These are phyloP conservation scores for Asterophora lycoperdoides DNA, from an alignment of 768 basidiomycete genomes.

Conservation along the genomic window DNA sequence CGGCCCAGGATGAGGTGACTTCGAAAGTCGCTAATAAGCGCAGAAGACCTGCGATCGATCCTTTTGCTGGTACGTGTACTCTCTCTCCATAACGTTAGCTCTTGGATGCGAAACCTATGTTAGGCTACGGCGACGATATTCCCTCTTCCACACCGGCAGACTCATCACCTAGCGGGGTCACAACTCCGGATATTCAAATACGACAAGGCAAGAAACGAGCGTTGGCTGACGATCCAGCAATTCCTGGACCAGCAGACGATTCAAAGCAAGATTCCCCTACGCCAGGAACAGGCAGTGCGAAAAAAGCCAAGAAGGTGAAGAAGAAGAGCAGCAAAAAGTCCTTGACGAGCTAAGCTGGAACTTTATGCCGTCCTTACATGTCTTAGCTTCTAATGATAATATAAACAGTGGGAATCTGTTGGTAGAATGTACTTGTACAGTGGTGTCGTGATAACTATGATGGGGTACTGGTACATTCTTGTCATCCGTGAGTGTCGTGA, in stretches of 20 bases:
- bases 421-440: constrained; percentile 1
- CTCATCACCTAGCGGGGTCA: background rate
- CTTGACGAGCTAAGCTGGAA: background rate
- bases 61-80: constrained; percentile 52
- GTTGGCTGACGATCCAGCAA: constrained; percentile 5
- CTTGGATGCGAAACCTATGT: background rate
- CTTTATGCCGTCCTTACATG: background rate
- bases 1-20: constrained; percentile 1
- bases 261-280: constrained; percentile 1
- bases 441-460: background rate
- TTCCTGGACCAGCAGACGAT: constrained; percentile 3
- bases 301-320: constrained; percentile 25
- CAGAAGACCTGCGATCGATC: constrained; percentile 53
- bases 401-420: constrained; percentile 2
- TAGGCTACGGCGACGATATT: constrained; percentile 35
- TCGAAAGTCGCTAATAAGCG: constrained; percentile 33
- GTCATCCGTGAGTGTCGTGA: background rate
- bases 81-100: background rate
- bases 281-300: constrained; percentile 10
- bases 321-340: constrained; percentile 33
- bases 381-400: background rate
- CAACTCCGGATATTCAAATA: constrained; percentile 1
- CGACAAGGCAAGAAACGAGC: constrained; percentile 15
- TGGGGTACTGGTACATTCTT: constrained; percentile 3
- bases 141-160: background rate